Evolutionary conservation across 257 asterid genomes (phyloP).

Genomic region (Datura wrightii): DNA sequence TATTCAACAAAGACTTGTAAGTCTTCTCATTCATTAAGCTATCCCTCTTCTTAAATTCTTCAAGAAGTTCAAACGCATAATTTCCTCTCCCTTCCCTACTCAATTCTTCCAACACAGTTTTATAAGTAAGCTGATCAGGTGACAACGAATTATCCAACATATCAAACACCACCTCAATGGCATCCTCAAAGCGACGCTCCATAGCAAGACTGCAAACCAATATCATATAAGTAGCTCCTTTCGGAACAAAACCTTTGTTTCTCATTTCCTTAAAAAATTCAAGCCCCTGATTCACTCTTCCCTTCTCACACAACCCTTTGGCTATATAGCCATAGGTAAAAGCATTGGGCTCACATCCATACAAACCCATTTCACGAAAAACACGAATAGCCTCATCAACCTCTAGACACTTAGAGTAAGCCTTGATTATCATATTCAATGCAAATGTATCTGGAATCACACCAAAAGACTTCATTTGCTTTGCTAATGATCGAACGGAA

Average conservation of each 20-base stretch:
- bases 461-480: constrained; percentile 88
- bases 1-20: constrained; percentile 64
- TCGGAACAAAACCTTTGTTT: constrained; percentile 64
- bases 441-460: constrained; percentile 79
- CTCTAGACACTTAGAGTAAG: constrained; percentile 73
- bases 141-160: constrained; percentile 68
- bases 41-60: constrained; percentile 71
- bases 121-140: constrained; percentile 80
- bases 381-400: constrained; percentile 82
- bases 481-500: constrained; percentile 69
- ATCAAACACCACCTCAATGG: constrained; percentile 61
- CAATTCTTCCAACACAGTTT: constrained; percentile 83
- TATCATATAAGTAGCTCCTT: constrained; percentile 59
- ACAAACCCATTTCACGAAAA: constrained; percentile 90
- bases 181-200: constrained; percentile 73
- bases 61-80: constrained; percentile 77
- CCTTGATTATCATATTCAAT: constrained; percentile 86
- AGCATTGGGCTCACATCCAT: constrained; percentile 80
- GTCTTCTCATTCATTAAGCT: constrained; percentile 78
- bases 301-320: constrained; percentile 85
- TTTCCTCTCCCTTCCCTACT: constrained; percentile 82
- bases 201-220: constrained; percentile 80
- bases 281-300: constrained; percentile 69
- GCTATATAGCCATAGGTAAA: constrained; percentile 74
- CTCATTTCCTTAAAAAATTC: constrained; percentile 71